These are phyloP conservation scores for Botrytis medusae DNA, from an alignment of 2,329 filamentous ascomycete genomes.

Conservation along the genomic window DNA sequence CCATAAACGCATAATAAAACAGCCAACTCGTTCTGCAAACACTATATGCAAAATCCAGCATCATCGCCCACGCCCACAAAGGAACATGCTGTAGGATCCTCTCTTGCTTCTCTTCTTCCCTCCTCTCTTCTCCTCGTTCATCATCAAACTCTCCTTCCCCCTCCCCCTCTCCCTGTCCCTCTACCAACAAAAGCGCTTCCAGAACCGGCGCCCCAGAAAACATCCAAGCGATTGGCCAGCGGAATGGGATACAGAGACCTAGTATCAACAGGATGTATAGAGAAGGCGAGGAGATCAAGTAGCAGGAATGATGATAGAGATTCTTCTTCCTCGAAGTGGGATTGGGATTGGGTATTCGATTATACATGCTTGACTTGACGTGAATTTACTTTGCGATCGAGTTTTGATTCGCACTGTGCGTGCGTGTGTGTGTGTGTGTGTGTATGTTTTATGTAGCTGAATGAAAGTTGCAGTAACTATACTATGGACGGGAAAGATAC, in stretches of 20 bases:
- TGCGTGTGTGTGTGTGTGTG: no score
- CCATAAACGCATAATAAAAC: slow-evolving; percentile 46
- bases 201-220: slow-evolving; percentile 45
- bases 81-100: slow-evolving; percentile 47
- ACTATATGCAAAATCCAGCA: slow-evolving; percentile 48
- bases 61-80: slow-evolving; percentile 48
- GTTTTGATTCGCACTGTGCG: background rate
- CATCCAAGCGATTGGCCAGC: slow-evolving; percentile 42
- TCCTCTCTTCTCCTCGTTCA: no score
- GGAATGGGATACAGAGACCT: background rate
- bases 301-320: background rate
- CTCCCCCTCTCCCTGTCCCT: slow-evolving; percentile 14
- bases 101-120: no score
- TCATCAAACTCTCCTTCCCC: slow-evolving; percentile 33
- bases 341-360: no score
- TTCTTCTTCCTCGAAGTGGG: background rate
- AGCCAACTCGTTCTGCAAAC: slow-evolving; percentile 54
- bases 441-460: background rate
- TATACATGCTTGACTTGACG: background rate
- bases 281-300: background rate
- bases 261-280: background rate
- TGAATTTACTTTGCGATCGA: background rate
- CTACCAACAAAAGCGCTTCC: slow-evolving; percentile 35
- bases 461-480: background rate
- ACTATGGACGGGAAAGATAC: background rate